Percentiles rank a stretch among this genome's conserved stretches.
These are phyloP conservation scores for Coriolopsis trogii DNA, from an alignment of 1,284 basidiomycete species.

Conservation along the genomic window DNA sequence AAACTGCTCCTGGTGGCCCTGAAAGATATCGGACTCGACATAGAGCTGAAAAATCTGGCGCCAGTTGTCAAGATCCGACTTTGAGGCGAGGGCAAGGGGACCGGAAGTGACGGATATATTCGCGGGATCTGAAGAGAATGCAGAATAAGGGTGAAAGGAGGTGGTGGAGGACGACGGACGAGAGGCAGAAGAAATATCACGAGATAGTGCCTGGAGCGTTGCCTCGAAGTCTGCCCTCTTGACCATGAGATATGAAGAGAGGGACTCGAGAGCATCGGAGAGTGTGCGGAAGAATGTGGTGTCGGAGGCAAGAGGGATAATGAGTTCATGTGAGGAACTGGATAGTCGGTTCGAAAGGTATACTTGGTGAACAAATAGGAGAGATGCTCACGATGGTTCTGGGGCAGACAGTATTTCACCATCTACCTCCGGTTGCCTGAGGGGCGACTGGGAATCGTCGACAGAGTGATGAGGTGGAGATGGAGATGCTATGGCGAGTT, in stretches of 20 bases:
- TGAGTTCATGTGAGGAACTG: conserved; percentile 51
- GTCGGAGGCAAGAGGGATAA: conserved; percentile 85
- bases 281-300: conserved; percentile 83
- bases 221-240: conserved; percentile 68
- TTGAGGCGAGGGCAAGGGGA: conserved; percentile 27
- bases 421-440: neutral
- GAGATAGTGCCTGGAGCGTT: conserved; percentile 64
- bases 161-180: conserved; percentile 55
- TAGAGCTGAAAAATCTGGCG: conserved; percentile 90
- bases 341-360: neutral
- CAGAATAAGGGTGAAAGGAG: conserved; percentile 51
- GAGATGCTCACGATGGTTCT: conserved; percentile 5
- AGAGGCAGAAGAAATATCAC: conserved; percentile 60
- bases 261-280: conserved; percentile 68
- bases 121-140: conserved; percentile 44
- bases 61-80: conserved; percentile 89
- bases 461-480: neutral
- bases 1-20: conserved; percentile 72
- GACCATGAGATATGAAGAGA: conserved; percentile 65
- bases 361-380: neutral
- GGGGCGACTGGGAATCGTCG: neutral
- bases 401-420: neutral
- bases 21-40: conserved; percentile 88
- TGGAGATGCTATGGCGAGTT: conserved; percentile 2
- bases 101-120: conserved; percentile 25